Conservation (phyloP, 129 eudicot species). For the Centaurea solstitialis region DNA sequence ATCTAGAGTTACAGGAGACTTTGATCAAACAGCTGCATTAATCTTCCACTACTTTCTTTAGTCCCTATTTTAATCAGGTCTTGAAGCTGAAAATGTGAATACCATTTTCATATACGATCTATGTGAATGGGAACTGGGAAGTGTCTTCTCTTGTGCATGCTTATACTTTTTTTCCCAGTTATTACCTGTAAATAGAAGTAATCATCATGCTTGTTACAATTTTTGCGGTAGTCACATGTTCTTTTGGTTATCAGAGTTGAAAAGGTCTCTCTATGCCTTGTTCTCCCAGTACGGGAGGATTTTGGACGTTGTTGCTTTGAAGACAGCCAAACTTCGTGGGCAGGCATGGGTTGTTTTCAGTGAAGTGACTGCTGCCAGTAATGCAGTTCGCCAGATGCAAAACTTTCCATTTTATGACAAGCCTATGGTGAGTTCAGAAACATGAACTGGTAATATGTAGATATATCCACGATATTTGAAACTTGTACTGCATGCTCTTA, state of each 20-base stretch:
- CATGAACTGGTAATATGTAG: too few relatives aligned
- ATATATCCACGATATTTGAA: conserved; percentile 1
- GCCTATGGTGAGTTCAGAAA: conserved; percentile 72
- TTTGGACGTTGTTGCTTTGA: conserved; percentile 90
- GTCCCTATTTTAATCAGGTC: neutral
- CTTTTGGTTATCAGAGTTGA: conserved; percentile 73
- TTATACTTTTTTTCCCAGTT: neutral
- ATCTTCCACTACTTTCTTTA: neutral
- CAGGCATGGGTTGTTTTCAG: conserved; percentile 98
- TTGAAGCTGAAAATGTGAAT: neutral
- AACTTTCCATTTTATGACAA: conserved; percentile 93
- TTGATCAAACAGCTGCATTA: neutral
- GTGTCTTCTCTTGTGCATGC: neutral
- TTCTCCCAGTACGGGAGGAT: conserved; percentile 99
- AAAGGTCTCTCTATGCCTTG: conserved; percentile 92
- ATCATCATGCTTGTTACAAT: neutral
- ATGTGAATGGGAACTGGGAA: neutral
- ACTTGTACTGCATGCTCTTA: neutral
- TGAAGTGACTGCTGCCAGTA: conserved; percentile 97
- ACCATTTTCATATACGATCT: neutral
- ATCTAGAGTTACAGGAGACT: neutral
- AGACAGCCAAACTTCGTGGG: conserved; percentile 88
- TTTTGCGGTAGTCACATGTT: conserved; percentile 10
- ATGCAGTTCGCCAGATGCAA: conserved; percentile 98
- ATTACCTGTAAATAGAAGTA: neutral